A percentile compares a stretch with the other conserved stretches of the same genome.
Conservation (phyloP, 1,284 basidiomycete species). For the Melampsora larici-populina region DNA sequence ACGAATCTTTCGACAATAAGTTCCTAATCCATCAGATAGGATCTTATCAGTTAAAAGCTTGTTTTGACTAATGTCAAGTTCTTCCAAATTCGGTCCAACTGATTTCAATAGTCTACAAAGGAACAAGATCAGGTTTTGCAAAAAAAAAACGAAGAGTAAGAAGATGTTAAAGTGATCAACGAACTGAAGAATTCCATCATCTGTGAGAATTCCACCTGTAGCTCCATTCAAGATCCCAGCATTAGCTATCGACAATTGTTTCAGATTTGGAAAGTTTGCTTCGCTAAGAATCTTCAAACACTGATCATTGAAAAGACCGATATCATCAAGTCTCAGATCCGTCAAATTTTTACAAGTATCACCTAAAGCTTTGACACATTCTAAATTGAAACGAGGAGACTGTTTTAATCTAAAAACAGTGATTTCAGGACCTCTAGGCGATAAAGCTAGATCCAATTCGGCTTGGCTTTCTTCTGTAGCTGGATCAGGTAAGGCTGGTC, state of each 20-base stretch:
- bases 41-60: constrained; percentile 61
- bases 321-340: constrained; percentile 72
- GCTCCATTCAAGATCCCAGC: constrained; percentile 36
- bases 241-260: constrained; percentile 32
- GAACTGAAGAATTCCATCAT: constrained; percentile 25
- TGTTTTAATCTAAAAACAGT: constrained; percentile 46
- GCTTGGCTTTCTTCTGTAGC: not conserved
- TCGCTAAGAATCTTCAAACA: constrained; percentile 62
- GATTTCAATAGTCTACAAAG: constrained; percentile 48
- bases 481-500: constrained; percentile 22
- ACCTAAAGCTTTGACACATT: constrained; percentile 66
- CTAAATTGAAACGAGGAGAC: constrained; percentile 79
- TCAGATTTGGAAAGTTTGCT: constrained; percentile 11
- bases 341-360: constrained; percentile 63
- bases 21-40: constrained; percentile 64
- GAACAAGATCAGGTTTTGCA: not conserved
- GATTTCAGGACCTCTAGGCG: constrained; percentile 14
- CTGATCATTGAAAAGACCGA: constrained; percentile 68
- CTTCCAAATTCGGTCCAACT: constrained; percentile 54
- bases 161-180: not conserved
- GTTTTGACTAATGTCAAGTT: constrained; percentile 65
- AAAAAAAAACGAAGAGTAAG: not conserved
- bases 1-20: constrained; percentile 60
- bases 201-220: constrained; percentile 29
- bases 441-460: not conserved